phyloP scores from a whole-genome alignment of 2,329 filamentous ascomycete species.

The Aspergillus pseudoviridinutans region DNA sequence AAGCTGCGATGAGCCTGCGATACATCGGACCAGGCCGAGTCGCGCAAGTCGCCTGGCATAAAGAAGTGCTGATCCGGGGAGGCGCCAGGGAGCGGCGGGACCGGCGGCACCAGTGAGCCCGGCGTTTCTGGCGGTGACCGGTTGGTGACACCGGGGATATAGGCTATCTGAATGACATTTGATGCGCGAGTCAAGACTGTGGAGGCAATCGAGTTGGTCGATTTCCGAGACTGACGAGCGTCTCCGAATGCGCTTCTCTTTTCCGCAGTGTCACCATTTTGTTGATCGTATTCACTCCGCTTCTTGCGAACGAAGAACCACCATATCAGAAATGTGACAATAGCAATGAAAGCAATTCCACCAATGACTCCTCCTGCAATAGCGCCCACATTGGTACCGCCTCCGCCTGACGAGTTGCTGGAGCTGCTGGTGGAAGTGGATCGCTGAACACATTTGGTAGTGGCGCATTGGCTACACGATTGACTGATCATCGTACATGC shows the following conservation, averaged over 20 bases:
- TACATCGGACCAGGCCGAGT: conserved; percentile 82
- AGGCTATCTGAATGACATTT: conserved; percentile 99
- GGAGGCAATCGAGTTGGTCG: conserved; percentile 90
- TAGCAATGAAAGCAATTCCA: conserved; percentile 70
- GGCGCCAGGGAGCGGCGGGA: conserved; percentile 78
- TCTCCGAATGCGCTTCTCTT: conserved; percentile 51
- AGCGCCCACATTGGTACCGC: conserved; percentile 68
- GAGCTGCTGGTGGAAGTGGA: conserved; percentile 29
- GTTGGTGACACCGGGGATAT: conserved; percentile 96
- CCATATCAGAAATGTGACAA: conserved; percentile 78
- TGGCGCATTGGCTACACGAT: conserved; percentile 58
- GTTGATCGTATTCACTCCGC: conserved; percentile 57
- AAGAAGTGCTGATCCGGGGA: conserved; percentile 84
- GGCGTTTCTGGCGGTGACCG: conserved; percentile 81
- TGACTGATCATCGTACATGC: conserved; percentile 58
- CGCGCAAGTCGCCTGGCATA: conserved; percentile 81
- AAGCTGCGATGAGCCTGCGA: conserved; percentile 55
- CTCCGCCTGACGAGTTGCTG: conserved; percentile 16
- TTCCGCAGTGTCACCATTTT: conserved; percentile 47
- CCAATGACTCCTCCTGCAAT: conserved; percentile 91
- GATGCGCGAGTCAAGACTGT: conserved; percentile 93
- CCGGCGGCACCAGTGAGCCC: conserved; percentile 77
- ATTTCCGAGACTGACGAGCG: conserved; percentile 62
- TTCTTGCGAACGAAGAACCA: conserved; percentile 80
- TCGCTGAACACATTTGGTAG: conserved; percentile 52